phyloP scores from a whole-genome alignment of 176 grass and related monocot species.

The Stipa capillata region DNA sequence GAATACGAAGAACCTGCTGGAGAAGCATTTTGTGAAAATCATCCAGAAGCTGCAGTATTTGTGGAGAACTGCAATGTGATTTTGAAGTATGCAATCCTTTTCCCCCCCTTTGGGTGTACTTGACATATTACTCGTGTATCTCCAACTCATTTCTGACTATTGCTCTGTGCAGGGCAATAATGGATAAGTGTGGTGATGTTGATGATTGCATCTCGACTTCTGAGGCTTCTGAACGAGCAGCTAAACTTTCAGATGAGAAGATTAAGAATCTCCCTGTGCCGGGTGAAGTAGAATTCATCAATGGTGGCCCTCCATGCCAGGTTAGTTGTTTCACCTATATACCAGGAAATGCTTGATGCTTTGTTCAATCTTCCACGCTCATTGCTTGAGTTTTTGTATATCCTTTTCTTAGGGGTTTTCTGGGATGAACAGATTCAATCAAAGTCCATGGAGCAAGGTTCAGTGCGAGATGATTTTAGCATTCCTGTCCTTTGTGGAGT shows the following conservation, averaged over 20 bases:
- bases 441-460: constrained; percentile 71
- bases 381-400: background rate
- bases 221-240: constrained; percentile 44
- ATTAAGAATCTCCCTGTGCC: constrained; percentile 52
- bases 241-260: constrained; percentile 41
- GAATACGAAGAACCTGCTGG: constrained; percentile 78
- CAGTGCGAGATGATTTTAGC: constrained; percentile 82
- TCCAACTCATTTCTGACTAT: background rate
- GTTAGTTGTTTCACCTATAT: constrained; percentile 14
- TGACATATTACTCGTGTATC: background rate
- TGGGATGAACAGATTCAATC: constrained; percentile 75
- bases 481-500: constrained; percentile 69
- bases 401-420: constrained; percentile 52
- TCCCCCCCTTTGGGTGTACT: background rate
- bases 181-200: constrained; percentile 61
- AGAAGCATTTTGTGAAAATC: constrained; percentile 66
- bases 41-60: constrained; percentile 61
- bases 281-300: constrained; percentile 76
- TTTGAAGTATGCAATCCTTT: constrained; percentile 33
- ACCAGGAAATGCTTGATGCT: background rate
- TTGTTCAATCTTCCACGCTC: background rate
- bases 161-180: constrained; percentile 41
- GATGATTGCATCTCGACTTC: constrained; percentile 52
- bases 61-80: constrained; percentile 84
- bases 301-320: constrained; percentile 84